Conservation (phyloP, 768 basidiomycete genomes). For the Termitomyces heimii region DNA sequence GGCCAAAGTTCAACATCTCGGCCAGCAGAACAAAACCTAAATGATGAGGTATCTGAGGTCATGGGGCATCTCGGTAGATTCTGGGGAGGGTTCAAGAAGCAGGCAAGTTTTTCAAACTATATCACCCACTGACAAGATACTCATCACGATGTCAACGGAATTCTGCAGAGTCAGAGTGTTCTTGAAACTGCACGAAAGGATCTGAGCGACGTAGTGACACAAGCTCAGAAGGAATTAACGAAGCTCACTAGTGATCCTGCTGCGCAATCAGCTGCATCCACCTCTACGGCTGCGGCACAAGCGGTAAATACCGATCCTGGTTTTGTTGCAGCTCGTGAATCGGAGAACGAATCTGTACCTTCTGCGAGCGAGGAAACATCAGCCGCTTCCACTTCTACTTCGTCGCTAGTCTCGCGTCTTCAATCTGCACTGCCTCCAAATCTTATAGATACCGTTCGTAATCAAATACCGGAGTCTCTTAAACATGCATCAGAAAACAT, state of each 20-base stretch:
- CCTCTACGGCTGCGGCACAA: conserved; percentile 7
- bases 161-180: conserved; percentile 44
- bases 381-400: conserved; percentile 15
- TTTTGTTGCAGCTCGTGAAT: conserved; percentile 10
- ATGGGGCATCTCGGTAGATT: conserved; percentile 81
- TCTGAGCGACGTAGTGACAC: conserved; percentile 62
- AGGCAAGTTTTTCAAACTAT: conserved; percentile 49
- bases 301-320: conserved; percentile 20
- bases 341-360: conserved; percentile 7
- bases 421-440: conserved; percentile 74
- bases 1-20: conserved; percentile 43
- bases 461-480: conserved; percentile 60
- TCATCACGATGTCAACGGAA: background rate
- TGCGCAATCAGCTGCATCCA: conserved; percentile 9
- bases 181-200: conserved; percentile 70
- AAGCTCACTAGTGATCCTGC: conserved; percentile 40
- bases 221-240: conserved; percentile 73
- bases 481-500: conserved; percentile 56
- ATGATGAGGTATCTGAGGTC: conserved; percentile 87
- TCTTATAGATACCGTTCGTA: conserved; percentile 62
- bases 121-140: background rate
- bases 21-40: conserved; percentile 51
- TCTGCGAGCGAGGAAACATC: conserved; percentile 11
- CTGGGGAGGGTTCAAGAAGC: conserved; percentile 90
- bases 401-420: conserved; percentile 56